Base-by-base conservation (phyloP, 2,329 filamentous ascomycete species). In the Knoxdaviesia proteae region DNA sequence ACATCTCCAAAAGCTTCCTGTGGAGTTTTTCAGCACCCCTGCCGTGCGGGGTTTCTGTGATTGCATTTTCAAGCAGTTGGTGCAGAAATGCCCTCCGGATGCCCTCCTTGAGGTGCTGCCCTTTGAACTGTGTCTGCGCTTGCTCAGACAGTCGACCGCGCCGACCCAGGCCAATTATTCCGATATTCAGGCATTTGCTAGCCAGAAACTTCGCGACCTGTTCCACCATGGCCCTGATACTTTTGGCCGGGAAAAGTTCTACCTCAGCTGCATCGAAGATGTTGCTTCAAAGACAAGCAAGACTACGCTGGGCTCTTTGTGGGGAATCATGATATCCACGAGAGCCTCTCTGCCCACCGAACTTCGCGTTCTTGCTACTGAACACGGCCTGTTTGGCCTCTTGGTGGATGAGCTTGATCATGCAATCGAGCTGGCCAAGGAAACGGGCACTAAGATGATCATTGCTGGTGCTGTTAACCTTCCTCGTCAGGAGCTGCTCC, bases 131-230 rank as follows among this genome's bases (percentile, higher is more conserved):
- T 71, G 66, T 46, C 57, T 88, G 41, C 71, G 80, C 30, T 58
- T 92, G 11, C 67, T 90, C 37, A 74, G 80, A 47, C 78, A 87
- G 50, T 77, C 80, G 3, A 78, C 77, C 0, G 65, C 73, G 6
- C 65, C 69, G 9, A 64, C 65, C 5, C 65, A 70, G 6, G 66
- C 75, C 41, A 68, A 72, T 6, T 65, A 73, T 49, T 64, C 69
- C 2, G 69, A 77, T 10, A 61, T 87, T 10, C 76, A 84, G 48
- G 58, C 62, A 4, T 75, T 79, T 49, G 78, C 77, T 6, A 66
- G 67, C 39, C 60, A 65, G 6, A 75, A 77, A 49, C 63, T 90
- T 29, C 65, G 61, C 38, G 63, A 68, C 6, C 59, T 87, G n/a
- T 60, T 82, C 31, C 53, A 52, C n/a, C 56, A 62, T 32, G 74